Conservation (phyloP, 2,329 filamentous ascomycete genomes). For the Tolypocladium endophyticum region DNA sequence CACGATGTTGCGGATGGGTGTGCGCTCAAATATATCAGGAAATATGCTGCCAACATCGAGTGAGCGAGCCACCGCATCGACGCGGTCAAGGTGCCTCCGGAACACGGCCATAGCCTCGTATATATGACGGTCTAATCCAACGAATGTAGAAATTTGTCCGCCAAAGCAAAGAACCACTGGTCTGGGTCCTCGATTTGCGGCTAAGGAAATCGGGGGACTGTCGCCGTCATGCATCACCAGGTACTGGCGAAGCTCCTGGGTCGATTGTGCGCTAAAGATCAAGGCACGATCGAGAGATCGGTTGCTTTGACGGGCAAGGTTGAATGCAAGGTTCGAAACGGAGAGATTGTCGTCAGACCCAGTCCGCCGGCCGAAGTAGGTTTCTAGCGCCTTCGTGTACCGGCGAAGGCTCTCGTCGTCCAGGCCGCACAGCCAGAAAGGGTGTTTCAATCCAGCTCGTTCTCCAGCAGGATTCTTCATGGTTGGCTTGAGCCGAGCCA, state of each 20-base stretch:
- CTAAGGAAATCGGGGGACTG: not conserved
- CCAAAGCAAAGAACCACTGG: constrained; percentile 21
- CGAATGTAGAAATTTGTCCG: constrained; percentile 15
- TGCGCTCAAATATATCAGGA: constrained; percentile 18
- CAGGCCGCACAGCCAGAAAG: constrained; percentile 1
- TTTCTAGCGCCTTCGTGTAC: not conserved
- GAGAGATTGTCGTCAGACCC: not conserved
- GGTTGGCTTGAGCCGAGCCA: not conserved
- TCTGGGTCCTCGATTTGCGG: not conserved
- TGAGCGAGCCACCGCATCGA: not conserved
- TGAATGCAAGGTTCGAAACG: constrained; percentile 18
- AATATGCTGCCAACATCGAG: constrained; percentile 16
- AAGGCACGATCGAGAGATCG: not conserved
- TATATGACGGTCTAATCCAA: constrained; percentile 18
- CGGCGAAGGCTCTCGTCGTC: not conserved
- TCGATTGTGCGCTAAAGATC: not conserved
- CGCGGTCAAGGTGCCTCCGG: constrained; percentile 6
- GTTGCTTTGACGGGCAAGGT: constrained; percentile 7
- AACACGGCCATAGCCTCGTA: constrained; percentile 16
- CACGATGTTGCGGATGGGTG: constrained; percentile 12
- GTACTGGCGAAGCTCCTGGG: not conserved
- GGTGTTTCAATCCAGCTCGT: not conserved
- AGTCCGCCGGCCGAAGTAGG: not conserved
- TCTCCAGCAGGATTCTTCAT: not conserved
- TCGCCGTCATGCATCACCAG: not conserved